These are phyloP conservation scores for Alternaria atra DNA, from an alignment of 2,329 filamentous ascomycete species.

Conservation along the genomic window DNA sequence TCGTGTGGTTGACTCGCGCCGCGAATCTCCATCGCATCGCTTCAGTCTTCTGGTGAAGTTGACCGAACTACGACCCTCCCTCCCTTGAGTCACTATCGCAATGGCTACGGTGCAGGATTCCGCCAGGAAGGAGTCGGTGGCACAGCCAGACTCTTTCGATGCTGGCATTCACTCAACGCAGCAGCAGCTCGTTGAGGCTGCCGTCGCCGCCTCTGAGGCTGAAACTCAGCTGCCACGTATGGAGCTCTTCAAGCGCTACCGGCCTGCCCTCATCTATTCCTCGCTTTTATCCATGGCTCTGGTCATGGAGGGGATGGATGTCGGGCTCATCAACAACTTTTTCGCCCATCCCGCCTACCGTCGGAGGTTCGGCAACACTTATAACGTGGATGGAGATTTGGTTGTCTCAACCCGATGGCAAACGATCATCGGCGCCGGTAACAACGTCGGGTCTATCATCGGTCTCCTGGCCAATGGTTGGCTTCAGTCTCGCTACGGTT, in stretches of 20 bases:
- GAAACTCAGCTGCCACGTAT: constrained; percentile 20
- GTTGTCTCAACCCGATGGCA: constrained; percentile 53
- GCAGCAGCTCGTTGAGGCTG: constrained; percentile 26
- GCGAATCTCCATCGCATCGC: constrained; percentile 4
- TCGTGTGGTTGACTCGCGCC: not conserved
- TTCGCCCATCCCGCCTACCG: constrained; percentile 59
- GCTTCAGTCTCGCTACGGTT: constrained; percentile 52
- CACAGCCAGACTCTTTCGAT: constrained; percentile 14
- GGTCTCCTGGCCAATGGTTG: constrained; percentile 53
- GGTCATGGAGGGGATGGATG: constrained; percentile 86
- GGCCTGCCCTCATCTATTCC: constrained; percentile 74
- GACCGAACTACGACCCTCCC: not conserved
- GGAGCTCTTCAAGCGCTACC: constrained; percentile 27
- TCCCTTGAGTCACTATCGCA: constrained; percentile 5
- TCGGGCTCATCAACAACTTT: constrained; percentile 80
- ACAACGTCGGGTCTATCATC: constrained; percentile 49
- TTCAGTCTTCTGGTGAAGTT: constrained; percentile 7
- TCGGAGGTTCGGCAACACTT: constrained; percentile 44
- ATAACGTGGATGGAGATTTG: constrained; percentile 39
- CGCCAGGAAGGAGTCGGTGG: constrained; percentile 11
- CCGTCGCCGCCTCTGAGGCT: constrained; percentile 16
- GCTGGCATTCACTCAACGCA: constrained; percentile 17
- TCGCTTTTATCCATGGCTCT: constrained; percentile 84
- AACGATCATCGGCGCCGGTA: constrained; percentile 52
- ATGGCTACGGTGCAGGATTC: constrained; percentile 21